Evolutionary conservation across 2,329 filamentous ascomycete genomes (phyloP), one percentile per base, ranked within the genome.

Genomic region (Zymoseptoria passerinii): DNA sequence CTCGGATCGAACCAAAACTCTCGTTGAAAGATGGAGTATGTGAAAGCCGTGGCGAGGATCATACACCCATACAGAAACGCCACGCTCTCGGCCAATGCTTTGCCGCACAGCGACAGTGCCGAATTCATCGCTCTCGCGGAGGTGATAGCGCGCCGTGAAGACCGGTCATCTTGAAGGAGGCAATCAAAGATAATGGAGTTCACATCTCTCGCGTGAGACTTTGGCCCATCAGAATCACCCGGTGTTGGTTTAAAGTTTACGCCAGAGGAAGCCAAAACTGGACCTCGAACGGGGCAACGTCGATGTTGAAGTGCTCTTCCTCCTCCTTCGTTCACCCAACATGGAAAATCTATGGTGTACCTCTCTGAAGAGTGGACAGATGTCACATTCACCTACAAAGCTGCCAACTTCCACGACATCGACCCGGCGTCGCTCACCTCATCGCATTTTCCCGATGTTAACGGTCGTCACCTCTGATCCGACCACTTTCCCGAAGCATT

Each of bases 21-120:
- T 44, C 53, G 58, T 49, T 61, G 59, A 49, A 49, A 54, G 18
- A 60, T 35, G 16, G 63, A 53, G 40, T 60, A 61, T 20, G 40
- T 50, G 29, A 63, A 50, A 19, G 61, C 63, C 10, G 55, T 40
- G 3, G 55, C 50, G 8, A 65, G 58, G 18, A 61, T 57, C 4
- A 57, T 35, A n/a, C 49, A 56, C 8, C 63, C 63, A 53, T 62
- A 63, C 23, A 58, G 48, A 13, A 59, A 48, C 8, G 57, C 63
- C 19, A 57, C 57, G 35, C 54, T 57, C 18, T 44, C 54, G n/a
- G 60, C 57, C 29, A 64, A 48, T 1, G 50, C 50, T 44, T 44
- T 44, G 35, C 35, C 35, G 9, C 35, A 44, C 4, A 44, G 13
- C 1, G 35, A 44, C 5, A 44, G 35, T 44, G 35, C 35, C 35